phyloP scores from a whole-genome alignment of 139 green algal species.

The Chlamydomonas eustigma region DNA sequence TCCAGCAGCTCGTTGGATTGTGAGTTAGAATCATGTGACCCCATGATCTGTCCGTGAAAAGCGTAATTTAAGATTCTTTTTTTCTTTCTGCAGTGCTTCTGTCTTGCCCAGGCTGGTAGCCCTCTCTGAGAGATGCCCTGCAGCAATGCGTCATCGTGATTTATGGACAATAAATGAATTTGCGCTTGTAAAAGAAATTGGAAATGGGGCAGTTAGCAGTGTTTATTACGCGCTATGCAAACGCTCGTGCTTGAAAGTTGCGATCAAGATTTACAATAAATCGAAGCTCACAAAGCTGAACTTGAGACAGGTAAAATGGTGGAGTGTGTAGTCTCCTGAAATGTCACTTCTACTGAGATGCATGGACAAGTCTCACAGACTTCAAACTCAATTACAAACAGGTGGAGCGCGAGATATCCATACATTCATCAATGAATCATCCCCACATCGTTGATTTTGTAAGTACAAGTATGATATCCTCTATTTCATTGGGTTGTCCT shows the following conservation, averaged over 20 bases:
- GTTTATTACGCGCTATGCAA: constrained; percentile 65
- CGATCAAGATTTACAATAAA: constrained; percentile 77
- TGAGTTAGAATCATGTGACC: no score
- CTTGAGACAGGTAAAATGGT: constrained; percentile 37
- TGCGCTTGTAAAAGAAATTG: constrained; percentile 62
- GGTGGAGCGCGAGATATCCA: constrained; percentile 71
- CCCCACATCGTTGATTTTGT: constrained; percentile 64
- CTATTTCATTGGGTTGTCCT: no score
- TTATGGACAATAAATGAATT: constrained; percentile 53
- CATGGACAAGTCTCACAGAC: no score
- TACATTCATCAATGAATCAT: constrained; percentile 70
- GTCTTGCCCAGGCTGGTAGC: constrained; percentile 18
- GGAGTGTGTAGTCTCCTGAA: no score
- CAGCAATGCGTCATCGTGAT: constrained; percentile 26
- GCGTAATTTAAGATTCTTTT: no score
- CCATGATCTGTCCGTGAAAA: no score
- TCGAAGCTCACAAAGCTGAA: constrained; percentile 65
- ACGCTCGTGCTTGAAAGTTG: constrained; percentile 37
- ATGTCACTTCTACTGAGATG: no score
- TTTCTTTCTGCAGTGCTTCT: not conserved
- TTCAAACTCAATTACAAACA: constrained; percentile 11
- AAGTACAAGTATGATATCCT: no score
- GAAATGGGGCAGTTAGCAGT: constrained; percentile 61
- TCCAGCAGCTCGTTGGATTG: no score
- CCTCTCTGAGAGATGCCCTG: constrained; percentile 21